phyloP scores from a whole-genome alignment of 169 alveolate genomes.

The Amoebophrya sp. region DNA sequence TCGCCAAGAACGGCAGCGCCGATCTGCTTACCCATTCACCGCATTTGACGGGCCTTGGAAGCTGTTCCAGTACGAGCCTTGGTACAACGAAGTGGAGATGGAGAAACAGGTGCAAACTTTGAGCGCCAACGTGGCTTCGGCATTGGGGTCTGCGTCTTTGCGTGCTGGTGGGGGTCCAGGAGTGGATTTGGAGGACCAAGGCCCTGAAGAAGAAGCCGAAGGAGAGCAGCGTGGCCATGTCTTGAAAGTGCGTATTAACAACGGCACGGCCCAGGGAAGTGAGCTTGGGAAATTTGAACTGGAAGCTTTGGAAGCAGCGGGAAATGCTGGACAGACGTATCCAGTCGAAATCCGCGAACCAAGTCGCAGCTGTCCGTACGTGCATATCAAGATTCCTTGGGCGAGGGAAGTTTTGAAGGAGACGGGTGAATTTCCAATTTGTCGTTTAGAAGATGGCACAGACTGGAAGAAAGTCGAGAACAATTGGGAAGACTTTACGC shows the following conservation, averaged over 20 bases:
- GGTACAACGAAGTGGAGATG: too few relatives aligned
- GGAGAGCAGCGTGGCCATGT: too few relatives aligned
- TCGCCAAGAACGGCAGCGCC: background rate
- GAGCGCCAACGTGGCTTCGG: too few relatives aligned
- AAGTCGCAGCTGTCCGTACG: background rate
- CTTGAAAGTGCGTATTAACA: too few relatives aligned
- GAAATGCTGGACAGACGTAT: background rate
- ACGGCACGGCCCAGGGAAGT: too few relatives aligned
- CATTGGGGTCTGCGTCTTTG: too few relatives aligned
- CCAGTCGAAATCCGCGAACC: background rate
- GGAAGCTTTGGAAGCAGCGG: background rate
- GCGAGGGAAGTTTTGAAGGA: background rate
- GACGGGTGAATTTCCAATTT: background rate
- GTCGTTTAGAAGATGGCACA: background rate
- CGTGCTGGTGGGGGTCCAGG: too few relatives aligned
- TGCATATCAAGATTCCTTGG: background rate
- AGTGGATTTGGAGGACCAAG: too few relatives aligned
- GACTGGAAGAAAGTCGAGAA: background rate
- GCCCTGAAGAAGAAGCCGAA: too few relatives aligned
- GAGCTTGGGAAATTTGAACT: background rate
- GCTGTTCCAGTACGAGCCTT: background rate
- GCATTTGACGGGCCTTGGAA: background rate
- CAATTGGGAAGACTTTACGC: too few relatives aligned
- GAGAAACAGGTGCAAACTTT: too few relatives aligned
- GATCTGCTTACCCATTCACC: background rate